Percentiles rank a stretch among this genome's conserved stretches.
phyloP scores from a whole-genome alignment of 768 basidiomycete genomes.

The Antrodiella citrinella region DNA sequence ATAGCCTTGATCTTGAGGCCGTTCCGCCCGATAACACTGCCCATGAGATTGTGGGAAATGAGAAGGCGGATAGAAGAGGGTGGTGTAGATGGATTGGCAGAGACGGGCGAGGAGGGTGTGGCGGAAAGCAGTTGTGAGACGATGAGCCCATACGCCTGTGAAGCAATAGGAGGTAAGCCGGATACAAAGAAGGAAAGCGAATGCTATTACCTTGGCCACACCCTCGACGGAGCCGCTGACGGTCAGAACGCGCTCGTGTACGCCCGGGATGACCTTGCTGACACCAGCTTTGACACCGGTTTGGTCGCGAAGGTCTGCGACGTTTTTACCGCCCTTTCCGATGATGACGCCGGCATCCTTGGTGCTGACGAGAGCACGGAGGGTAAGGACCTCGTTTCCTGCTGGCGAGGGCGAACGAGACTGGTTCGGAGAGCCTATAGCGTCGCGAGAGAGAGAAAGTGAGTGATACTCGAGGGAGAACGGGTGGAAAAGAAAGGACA shows the following conservation, averaged over 20 bases:
- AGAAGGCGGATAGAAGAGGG: conserved; percentile 88
- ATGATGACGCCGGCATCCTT: conserved; percentile 98
- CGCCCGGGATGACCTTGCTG: conserved; percentile 95
- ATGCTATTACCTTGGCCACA: conserved; percentile 70
- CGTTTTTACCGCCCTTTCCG: conserved; percentile 94
- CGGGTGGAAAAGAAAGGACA: conserved; percentile 9
- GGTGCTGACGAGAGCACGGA: conserved; percentile 92
- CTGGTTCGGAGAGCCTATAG: conserved; percentile 48
- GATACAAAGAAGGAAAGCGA: background rate
- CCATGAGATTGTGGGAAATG: conserved; percentile 99
- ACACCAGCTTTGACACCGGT: conserved; percentile 98
- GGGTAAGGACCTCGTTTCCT: conserved; percentile 70
- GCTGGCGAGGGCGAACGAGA: conserved; percentile 74
- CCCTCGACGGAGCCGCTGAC: conserved; percentile 89
- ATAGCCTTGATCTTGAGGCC: conserved; percentile 99
- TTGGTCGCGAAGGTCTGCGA: conserved; percentile 91
- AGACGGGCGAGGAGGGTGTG: conserved; percentile 64
- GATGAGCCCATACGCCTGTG: conserved; percentile 90
- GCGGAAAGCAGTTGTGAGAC: conserved; percentile 84
- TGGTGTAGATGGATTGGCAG: conserved; percentile 51
- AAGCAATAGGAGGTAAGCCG: background rate
- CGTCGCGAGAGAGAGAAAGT: conserved; percentile 10
- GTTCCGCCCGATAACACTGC: conserved; percentile 92
- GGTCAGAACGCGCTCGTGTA: conserved; percentile 95
- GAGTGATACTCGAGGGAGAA: conserved; percentile 9